phyloP scores from a whole-genome alignment of 192 early-diverging fungal species.

The Rhizophagus sp. region DNA sequence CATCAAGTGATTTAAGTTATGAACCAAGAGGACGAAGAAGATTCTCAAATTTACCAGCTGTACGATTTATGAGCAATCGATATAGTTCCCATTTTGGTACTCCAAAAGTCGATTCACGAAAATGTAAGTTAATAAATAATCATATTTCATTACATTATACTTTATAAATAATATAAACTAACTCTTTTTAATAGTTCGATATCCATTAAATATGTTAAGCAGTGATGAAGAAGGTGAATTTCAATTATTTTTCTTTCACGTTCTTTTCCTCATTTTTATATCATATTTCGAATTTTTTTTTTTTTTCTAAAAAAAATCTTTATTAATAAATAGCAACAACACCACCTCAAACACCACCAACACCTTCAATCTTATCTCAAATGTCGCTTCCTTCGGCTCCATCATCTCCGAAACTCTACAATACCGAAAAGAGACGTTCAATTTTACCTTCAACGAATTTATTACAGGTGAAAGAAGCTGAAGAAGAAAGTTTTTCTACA shows the following conservation, averaged over 20 bases:
- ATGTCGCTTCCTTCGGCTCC: neutral
- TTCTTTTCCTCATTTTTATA: neutral
- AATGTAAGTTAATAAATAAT: neutral
- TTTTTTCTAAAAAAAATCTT: neutral
- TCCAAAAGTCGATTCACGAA: neutral
- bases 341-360: slow-evolving; percentile 4
- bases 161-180: neutral
- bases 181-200: neutral
- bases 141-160: neutral
- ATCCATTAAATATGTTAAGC: neutral
- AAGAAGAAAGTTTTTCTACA: slow-evolving; percentile 5
- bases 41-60: neutral
- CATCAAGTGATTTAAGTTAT: slow-evolving; percentile 16
- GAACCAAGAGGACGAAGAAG: neutral
- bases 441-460: neutral
- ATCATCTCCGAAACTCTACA: too few species aligned
- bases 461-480: slow-evolving; percentile 13
- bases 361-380: slow-evolving; percentile 5
- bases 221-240: slow-evolving; percentile 1
- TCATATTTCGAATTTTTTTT: neutral
- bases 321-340: neutral
- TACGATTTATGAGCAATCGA: neutral
- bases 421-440: slow-evolving; percentile 7
- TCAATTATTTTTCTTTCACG: neutral
- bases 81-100: neutral